Evolutionary conservation across 352 stramenopile genomes (phyloP), one percentile per base, ranked within the genome.

Genomic region (Halophytophthora polymorphica): DNA sequence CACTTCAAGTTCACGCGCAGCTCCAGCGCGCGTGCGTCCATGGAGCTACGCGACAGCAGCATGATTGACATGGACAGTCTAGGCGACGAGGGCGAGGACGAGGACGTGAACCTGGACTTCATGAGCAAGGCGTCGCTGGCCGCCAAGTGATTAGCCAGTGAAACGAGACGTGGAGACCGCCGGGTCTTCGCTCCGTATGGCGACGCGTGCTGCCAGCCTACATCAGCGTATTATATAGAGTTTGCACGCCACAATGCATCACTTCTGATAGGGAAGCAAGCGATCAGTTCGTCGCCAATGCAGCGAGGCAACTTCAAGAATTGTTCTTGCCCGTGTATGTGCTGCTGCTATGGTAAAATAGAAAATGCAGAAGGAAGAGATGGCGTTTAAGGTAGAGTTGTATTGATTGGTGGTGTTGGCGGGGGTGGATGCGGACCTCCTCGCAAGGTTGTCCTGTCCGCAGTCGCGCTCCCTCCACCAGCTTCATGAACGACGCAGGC

Each of bases 21-120:
- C 50, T 66, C 59, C 17, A 66, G 56, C 56, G 53, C 64, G 22
- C 57, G 58, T 6, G 56, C 54, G 17, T 73, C 56, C 22, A 55
- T 63, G 36, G 57, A 69, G 14, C 52, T 38, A 22, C 46, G 56
- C 25, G 56, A 64, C 6, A 71, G 63, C 47, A 73, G 60, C 56
- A 69, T 73, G 46, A 66, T 66, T 29, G 56, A 63, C 17, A 67
- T 64, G 34, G 60, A 73, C 40, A 60, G 51, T 18, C 38, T 56
- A 14, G 61, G 77, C 6, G 67, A 73, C n/a, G 58, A 57, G 0
- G 64, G 79, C 11, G 66, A 80, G 11, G 73, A 85, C 3, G 73
- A 82, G 17, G 65, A 84, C 10, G 61, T 93, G 44, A 91, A 93
- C 73, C 71, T 93, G 69, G 80, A 91, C 66, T 93, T 93, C 57